phyloP scores from a whole-genome alignment of 352 stramenopile species.

The Pseudoperonospora humuli region DNA sequence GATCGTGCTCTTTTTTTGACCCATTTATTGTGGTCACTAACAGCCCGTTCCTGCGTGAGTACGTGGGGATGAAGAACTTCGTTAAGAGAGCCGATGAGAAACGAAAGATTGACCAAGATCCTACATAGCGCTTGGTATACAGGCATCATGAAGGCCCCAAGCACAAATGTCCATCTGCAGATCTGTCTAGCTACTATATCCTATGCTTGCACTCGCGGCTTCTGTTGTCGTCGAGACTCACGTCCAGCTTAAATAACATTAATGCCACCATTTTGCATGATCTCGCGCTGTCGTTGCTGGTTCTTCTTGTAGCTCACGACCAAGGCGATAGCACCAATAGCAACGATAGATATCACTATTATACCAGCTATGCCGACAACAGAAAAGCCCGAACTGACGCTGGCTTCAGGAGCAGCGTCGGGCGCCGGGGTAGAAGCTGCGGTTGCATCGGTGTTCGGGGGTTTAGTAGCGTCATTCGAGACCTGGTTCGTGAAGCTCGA shows the following conservation, averaged over 20 bases:
- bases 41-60: too few relatives aligned
- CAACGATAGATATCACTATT: constrained; percentile 47
- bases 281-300: constrained; percentile 64
- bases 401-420: constrained; percentile 2
- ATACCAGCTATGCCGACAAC: constrained; percentile 47
- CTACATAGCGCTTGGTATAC: too few relatives aligned
- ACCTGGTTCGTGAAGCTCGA: constrained; percentile 28
- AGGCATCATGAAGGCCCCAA: too few relatives aligned
- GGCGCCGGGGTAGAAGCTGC: neutral
- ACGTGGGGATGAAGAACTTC: too few relatives aligned
- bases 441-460: constrained; percentile 6
- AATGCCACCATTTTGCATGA: constrained; percentile 60
- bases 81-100: too few relatives aligned
- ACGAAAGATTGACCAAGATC: too few relatives aligned
- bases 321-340: constrained; percentile 39
- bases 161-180: too few relatives aligned
- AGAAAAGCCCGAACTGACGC: constrained; percentile 25
- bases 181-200: too few relatives aligned
- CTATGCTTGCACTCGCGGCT: too few relatives aligned
- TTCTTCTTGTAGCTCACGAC: constrained; percentile 76
- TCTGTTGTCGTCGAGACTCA: too few relatives aligned
- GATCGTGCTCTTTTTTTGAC: too few relatives aligned
- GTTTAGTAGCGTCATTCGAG: constrained; percentile 1
- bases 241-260: constrained; percentile 29
- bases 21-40: too few relatives aligned